Base-by-base conservation (phyloP, 331 rosid genomes). In the Prunus yedoensis region DNA sequence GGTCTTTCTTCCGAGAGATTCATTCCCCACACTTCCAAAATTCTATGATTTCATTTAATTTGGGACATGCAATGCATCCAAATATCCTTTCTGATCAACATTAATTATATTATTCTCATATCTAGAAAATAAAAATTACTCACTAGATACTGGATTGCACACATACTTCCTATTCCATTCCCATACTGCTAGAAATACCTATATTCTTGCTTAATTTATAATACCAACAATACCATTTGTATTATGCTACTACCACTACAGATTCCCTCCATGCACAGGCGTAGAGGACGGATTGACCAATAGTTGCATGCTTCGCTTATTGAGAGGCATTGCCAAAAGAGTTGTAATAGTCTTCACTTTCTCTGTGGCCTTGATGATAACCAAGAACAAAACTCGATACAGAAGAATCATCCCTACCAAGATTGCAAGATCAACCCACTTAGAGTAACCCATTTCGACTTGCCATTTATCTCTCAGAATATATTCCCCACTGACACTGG, bases 351-450 rank as follows among this genome's bases (percentile, higher is more conserved):
- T 74, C 83, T 79, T 87, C 17, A 68, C 27, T 8, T 78, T 84
- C 78, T 87, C 85, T 4, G 49, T 27, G 41, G 68, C 49, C 77
- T 84, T 87, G 47, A 82, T 35, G 41, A 82, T 80, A 17, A 63
- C 45, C 27, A 88, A 79, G 79, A 88, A 88, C 46, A 81, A 10
- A 57, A 79, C 16, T 21, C 89, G 63, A 57, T 83, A 88, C 5
- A 85, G 11, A 71, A 83, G 51, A 3, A 77, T 28, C 85, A 70
- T 92, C 41, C 81, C 92, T 1, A 87, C 6, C 78, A 92, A 75
- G 3, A 88, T 23, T 13, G 69, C 89, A 67, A 92, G 85, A 88
- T 90, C 85, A 47, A 83, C 85, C 94, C 97, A 92, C 83, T 90
- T 90, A 6, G 96, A 90, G 38, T 85, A 87, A 51, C 84, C 68